These are phyloP conservation scores for Lactifluus piperatus DNA, from an alignment of 768 basidiomycete genomes.

Conservation along the genomic window DNA sequence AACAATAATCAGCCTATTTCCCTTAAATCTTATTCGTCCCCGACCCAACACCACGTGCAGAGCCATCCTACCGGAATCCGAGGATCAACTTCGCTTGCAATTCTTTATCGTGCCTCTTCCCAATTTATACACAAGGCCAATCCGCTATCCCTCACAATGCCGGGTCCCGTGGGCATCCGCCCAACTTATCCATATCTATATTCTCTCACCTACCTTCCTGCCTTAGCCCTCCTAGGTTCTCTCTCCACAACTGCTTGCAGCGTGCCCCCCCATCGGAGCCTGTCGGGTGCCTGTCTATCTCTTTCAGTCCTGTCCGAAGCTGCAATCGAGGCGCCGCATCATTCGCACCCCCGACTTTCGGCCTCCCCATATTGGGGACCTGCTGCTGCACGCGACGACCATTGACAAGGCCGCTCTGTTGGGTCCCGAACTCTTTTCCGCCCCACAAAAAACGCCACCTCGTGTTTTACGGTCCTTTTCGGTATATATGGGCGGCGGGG, in stretches of 20 bases:
- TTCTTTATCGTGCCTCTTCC: constrained; percentile 1
- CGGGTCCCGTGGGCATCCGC: constrained; percentile 4
- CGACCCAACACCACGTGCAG: not conserved
- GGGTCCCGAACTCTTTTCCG: too few species aligned
- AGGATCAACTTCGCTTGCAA: constrained; percentile 8
- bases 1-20: constrained; percentile 20
- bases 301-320: not conserved
- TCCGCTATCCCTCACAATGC: not conserved
- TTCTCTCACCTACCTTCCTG: not conserved
- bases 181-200: not conserved
- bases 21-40: not conserved
- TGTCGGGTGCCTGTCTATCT: not conserved
- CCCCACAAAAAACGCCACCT: too few species aligned
- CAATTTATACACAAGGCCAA: not conserved
- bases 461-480: too few species aligned
- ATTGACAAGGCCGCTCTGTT: too few species aligned
- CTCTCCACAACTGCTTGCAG: not conserved
- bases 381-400: not conserved
- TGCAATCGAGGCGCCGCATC: not conserved
- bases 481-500: too few species aligned
- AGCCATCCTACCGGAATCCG: not conserved
- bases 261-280: not conserved
- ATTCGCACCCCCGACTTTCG: not conserved
- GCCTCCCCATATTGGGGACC: too few species aligned
- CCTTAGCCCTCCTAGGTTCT: not conserved